Percentiles rank a stretch among this genome's conserved stretches.
Conservation (phyloP, 202 grass and related monocot species). For the Dendrocalamus latiflorus region DNA sequence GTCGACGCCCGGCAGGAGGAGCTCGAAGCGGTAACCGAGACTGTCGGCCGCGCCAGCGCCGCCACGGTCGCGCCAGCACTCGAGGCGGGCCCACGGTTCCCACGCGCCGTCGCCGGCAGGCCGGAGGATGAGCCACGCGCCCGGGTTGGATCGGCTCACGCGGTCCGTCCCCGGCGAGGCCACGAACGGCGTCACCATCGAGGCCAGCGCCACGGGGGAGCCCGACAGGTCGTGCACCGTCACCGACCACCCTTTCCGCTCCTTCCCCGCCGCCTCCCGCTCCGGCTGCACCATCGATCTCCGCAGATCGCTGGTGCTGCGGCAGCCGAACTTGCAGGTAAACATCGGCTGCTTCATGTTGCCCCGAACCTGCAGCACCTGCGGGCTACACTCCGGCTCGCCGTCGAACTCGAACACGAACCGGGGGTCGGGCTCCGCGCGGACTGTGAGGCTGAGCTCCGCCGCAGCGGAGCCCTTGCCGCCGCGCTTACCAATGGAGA, state of each 20-base stretch:
- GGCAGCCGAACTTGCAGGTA: constrained; percentile 95
- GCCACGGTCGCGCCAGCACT: constrained; percentile 90
- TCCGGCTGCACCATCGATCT: constrained; percentile 55
- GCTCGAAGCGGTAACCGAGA: constrained; percentile 77
- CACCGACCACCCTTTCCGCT: constrained; percentile 94
- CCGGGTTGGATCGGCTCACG: constrained; percentile 86
- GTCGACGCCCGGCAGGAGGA: constrained; percentile 52
- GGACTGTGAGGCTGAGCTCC: constrained; percentile 68
- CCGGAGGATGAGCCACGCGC: constrained; percentile 92
- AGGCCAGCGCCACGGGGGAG: constrained; percentile 82
- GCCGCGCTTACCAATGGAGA: constrained; percentile 53
- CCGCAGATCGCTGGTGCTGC: constrained; percentile 65
- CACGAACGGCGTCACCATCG: constrained; percentile 94
- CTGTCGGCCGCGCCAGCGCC: constrained; percentile 56
- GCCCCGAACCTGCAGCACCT: constrained; percentile 76
- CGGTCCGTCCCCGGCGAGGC: constrained; percentile 73
- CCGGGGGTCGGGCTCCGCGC: constrained; percentile 70
- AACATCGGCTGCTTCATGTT: constrained; percentile 87
- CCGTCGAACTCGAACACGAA: constrained; percentile 97
- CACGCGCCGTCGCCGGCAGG: constrained; percentile 66
- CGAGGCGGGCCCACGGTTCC: constrained; percentile 89
- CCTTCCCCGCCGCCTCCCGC: constrained; percentile 43
- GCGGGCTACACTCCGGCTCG: constrained; percentile 95
- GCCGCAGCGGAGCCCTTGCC: constrained; percentile 44
- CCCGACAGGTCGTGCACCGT: constrained; percentile 97